These are phyloP conservation scores for Xylaria bambusicola DNA, from an alignment of 495 filamentous ascomycete genomes.

Conservation along the genomic window DNA sequence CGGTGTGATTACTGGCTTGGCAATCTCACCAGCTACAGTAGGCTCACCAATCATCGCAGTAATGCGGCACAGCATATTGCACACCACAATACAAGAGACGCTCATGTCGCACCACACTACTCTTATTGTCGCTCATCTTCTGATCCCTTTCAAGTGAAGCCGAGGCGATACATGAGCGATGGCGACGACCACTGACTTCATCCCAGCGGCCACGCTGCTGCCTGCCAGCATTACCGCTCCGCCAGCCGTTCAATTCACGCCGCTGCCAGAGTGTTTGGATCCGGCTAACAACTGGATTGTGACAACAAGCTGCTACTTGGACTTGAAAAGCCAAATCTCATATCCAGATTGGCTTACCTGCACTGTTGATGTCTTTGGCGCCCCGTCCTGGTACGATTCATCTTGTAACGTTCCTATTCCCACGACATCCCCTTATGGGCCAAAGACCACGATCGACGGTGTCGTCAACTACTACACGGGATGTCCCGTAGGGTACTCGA, in stretches of 20 bases:
- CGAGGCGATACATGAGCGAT: slow-evolving; percentile 1
- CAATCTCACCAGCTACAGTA: too few relatives aligned
- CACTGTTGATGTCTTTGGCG: slow-evolving; percentile 1
- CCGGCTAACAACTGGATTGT: slow-evolving; percentile 6
- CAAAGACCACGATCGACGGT: background rate
- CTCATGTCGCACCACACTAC: too few relatives aligned
- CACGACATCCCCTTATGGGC: background rate
- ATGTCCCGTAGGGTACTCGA: background rate
- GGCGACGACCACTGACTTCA: background rate
- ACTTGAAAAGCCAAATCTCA: too few relatives aligned
- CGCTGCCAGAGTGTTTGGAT: background rate
- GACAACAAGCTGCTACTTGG: slow-evolving; percentile 7
- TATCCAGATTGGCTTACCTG: slow-evolving; percentile 6
- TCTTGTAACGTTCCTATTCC: background rate
- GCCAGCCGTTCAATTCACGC: slow-evolving; percentile 1
- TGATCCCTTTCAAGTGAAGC: too few relatives aligned
- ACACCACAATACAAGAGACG: too few relatives aligned
- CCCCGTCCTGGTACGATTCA: background rate
- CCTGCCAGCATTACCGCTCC: slow-evolving; percentile 6
- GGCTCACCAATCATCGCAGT: too few relatives aligned
- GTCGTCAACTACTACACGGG: background rate
- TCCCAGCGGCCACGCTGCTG: background rate
- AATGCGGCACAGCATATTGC: too few relatives aligned
- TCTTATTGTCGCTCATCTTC: too few relatives aligned
- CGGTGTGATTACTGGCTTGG: too few relatives aligned